Evolutionary conservation across 2,329 filamentous ascomycete genomes (phyloP), one percentile per base, ranked within the genome.

Genomic region (Ophiostoma fasciatum): DNA sequence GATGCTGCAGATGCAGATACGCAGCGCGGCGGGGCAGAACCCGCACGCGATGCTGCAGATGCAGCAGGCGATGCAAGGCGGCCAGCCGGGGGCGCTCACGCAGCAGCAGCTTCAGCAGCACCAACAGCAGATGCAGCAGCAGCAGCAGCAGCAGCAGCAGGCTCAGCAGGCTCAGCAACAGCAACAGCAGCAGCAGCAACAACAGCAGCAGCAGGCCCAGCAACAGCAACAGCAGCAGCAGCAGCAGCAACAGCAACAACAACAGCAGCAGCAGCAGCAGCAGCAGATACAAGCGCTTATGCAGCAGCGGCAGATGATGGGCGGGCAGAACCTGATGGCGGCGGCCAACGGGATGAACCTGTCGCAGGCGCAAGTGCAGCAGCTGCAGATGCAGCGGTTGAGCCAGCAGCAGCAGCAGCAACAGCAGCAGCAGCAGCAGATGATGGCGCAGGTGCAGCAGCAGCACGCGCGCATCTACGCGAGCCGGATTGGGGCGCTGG

Each of bases 91-190:
- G 14, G 12, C 18, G 14, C 27, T 23, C 13, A n/a, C 19, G 1
- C 40, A 40, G 21, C 37, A 40, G 25, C 28, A 33, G 21, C 26
- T 25, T 5, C 20, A 22, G 20, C 30, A 30, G 18, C 33, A 38
- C 12, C 36, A 35, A 25, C 38, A 26, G 30, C 12, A 19, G 29
- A 31, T 36, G 29, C 21, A 34, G 2, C 58, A 62, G 27, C 59
- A 62, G 35, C 63, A 21, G 15, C 17, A 27, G 32, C 59, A 49
- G 34, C 52, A 56, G 21, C 55, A 64, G 52, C 58, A 60, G 33
- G 47, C 46, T n/a, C 50, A 49, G 31, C 46, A 47, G 21, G 35
- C 40, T 15, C 32, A 39, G 31, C 42, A 45, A 20, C 39, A 44
- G 19, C 46, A 47, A 25, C 45, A 48, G 26, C 42, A 46, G 31